phyloP scores from a whole-genome alignment of 2,329 filamentous ascomycete genomes.

The Lecanicillium sp. region DNA sequence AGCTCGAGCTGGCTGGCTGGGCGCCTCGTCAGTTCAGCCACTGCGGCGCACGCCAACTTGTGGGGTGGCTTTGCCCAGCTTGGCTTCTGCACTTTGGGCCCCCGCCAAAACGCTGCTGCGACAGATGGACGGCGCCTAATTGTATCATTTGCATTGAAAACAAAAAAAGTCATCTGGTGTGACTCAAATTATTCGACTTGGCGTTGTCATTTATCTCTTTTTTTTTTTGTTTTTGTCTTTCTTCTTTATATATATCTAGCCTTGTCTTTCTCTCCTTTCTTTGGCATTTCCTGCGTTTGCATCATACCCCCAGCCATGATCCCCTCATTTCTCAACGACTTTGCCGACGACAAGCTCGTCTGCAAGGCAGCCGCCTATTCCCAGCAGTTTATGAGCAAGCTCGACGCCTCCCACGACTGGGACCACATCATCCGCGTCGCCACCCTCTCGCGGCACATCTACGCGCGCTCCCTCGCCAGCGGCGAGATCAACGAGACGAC shows the following conservation, averaged over 20 bases:
- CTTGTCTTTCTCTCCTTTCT: too few species aligned
- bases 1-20: not conserved
- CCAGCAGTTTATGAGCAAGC: slow-evolving; percentile 64
- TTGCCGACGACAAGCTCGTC: slow-evolving; percentile 38
- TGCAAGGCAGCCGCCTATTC: slow-evolving; percentile 58
- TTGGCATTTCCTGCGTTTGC: too few species aligned
- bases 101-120: not conserved
- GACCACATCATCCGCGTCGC: slow-evolving; percentile 76
- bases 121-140: too few species aligned
- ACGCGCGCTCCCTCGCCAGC: slow-evolving; percentile 39
- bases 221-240: too few species aligned
- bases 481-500: not conserved
- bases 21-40: slow-evolving; percentile 4
- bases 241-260: too few species aligned
- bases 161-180: too few species aligned
- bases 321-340: not conserved
- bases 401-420: slow-evolving; percentile 86
- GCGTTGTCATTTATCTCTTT: too few species aligned
- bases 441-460: slow-evolving; percentile 60
- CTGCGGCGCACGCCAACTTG: not conserved
- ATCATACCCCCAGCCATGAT: too few species aligned
- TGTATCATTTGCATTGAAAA: too few species aligned
- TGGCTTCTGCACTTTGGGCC: too few species aligned
- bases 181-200: too few species aligned
- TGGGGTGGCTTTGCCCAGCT: too few species aligned